Evolutionary conservation across 2,329 filamentous ascomycete species (phyloP).

Genomic region (Juglanconis sp.): DNA sequence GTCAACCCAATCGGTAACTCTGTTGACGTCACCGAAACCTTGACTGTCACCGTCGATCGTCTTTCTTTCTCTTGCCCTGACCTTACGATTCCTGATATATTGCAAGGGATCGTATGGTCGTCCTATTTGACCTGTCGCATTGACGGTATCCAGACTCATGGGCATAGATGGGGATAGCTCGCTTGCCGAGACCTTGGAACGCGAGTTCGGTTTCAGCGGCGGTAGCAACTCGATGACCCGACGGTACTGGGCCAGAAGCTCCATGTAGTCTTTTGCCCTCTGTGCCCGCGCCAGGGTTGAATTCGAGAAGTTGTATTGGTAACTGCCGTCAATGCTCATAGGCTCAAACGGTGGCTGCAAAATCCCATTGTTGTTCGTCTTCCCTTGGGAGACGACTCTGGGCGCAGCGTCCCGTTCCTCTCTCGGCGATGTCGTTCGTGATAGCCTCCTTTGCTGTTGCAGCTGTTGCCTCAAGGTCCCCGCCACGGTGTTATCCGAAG

Average conservation of each 20-base stretch:
- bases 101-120: conserved; percentile 88
- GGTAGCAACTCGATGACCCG: conserved; percentile 76
- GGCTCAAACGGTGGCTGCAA: conserved; percentile 47
- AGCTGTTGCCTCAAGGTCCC: conserved; percentile 65
- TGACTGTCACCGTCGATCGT: conserved; percentile 70
- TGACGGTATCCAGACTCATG: conserved; percentile 28
- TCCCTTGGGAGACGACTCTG: conserved; percentile 38
- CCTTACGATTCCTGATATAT: conserved; percentile 84
- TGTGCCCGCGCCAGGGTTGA: conserved; percentile 80
- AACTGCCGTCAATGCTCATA: conserved; percentile 38
- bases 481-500: conserved; percentile 46
- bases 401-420: conserved; percentile 42
- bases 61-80: conserved; percentile 74
- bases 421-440: conserved; percentile 59
- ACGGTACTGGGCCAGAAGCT: conserved; percentile 81
- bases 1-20: conserved; percentile 75
- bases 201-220: conserved; percentile 55
- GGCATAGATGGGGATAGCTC: conserved; percentile 40
- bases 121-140: conserved; percentile 45
- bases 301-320: conserved; percentile 67
- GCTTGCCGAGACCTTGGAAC: conserved; percentile 34
- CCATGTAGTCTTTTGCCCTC: conserved; percentile 80
- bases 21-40: conserved; percentile 72
- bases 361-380: conserved; percentile 35
- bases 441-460: conserved; percentile 66